Conservation (phyloP, 192 early-diverging fungal genomes). For the Mortierella antarctica region DNA sequence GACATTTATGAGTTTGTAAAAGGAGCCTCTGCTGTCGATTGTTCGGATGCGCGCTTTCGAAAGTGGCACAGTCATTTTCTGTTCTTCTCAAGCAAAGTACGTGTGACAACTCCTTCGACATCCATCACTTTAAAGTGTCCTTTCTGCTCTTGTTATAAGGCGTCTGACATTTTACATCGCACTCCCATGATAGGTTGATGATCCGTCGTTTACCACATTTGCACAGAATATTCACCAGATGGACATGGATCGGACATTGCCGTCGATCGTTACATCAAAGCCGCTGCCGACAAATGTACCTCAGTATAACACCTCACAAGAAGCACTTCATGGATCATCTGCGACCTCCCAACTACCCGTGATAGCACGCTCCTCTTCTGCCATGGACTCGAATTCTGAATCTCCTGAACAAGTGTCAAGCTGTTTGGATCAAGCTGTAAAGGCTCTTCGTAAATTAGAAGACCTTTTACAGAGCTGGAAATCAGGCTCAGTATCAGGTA, state of each 20-base stretch:
- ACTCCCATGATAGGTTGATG: slow-evolving; percentile 4
- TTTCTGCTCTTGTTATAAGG: neutral
- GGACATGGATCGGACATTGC: slow-evolving; percentile 9
- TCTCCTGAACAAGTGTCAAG: neutral
- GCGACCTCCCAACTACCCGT: neutral
- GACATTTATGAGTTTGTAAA: slow-evolving; percentile 22
- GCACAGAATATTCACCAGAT: neutral
- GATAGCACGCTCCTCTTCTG: no score
- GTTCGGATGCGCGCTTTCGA: slow-evolving; percentile 32
- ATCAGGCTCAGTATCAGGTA: slow-evolving; percentile 12
- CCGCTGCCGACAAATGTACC: neutral
- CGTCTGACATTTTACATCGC: neutral
- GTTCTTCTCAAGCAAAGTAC: slow-evolving; percentile 59
- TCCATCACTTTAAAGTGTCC: neutral
- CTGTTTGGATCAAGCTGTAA: slow-evolving; percentile 17
- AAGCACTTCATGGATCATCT: neutral
- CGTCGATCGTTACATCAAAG: neutral
- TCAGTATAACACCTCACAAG: neutral
- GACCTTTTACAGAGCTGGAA: slow-evolving; percentile 14
- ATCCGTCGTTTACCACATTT: neutral
- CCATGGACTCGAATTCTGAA: neutral
- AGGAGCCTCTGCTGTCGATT: slow-evolving; percentile 12
- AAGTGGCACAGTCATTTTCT: slow-evolving; percentile 55
- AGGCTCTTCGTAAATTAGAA: slow-evolving; percentile 19
- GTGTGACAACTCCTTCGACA: neutral